Percentiles rank a stretch among this genome's conserved stretches.
Evolutionary conservation across 2,329 filamentous ascomycete species (phyloP).

Genomic region (Ophiostoma montium): DNA sequence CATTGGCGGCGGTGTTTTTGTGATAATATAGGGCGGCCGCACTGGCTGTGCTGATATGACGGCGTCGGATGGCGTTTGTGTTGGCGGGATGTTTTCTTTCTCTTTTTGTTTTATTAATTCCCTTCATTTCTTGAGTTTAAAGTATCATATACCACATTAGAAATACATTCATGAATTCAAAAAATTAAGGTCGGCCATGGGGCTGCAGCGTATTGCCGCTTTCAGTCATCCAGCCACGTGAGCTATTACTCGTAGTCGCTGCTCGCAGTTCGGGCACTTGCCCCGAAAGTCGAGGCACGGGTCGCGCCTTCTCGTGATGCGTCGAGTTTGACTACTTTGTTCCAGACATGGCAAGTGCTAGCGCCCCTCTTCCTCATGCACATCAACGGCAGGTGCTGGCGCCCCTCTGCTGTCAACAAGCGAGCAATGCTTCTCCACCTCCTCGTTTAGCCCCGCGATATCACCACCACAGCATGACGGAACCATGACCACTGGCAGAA

Average conservation of each 20-base stretch:
- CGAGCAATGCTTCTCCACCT: too few species aligned
- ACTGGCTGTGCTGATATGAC: background rate
- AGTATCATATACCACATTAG: background rate
- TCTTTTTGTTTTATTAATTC: background rate
- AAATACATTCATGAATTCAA: too few species aligned
- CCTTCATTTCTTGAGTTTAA: background rate
- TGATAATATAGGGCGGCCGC: slow-evolving; percentile 24
- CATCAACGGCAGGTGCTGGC: background rate
- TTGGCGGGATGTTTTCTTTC: background rate
- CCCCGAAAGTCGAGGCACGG: background rate
- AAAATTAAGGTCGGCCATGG: background rate
- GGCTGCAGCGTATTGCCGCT: background rate
- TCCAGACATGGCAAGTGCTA: background rate
- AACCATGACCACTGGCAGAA: too few species aligned
- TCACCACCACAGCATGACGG: background rate
- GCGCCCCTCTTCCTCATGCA: too few species aligned
- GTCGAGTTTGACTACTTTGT: background rate
- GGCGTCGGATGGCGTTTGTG: background rate
- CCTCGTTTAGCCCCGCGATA: background rate
- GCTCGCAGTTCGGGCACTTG: background rate
- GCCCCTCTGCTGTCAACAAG: background rate
- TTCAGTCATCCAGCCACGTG: background rate
- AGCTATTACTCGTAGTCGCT: background rate
- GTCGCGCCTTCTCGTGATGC: background rate
- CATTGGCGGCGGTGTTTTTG: slow-evolving; percentile 34